phyloP scores from a whole-genome alignment of 2,329 filamentous ascomycete genomes.

The Xylariaceae sp. region DNA sequence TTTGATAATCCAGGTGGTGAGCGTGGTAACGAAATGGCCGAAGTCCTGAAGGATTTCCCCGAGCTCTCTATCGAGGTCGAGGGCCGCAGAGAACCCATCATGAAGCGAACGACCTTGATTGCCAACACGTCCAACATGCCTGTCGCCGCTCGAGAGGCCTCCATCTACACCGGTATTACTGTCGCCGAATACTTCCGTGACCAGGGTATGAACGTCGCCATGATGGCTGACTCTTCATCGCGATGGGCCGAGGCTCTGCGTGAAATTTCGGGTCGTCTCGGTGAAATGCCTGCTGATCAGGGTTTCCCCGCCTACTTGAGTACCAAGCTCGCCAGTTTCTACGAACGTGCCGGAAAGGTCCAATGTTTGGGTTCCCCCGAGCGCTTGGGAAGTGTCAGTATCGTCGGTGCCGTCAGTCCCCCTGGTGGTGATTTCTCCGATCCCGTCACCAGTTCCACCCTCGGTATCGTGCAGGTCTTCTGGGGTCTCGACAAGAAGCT shows the following conservation, averaged over 20 bases:
- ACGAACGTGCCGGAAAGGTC: slow-evolving; percentile 92
- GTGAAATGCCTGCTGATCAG: slow-evolving; percentile 99
- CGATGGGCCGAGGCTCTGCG: slow-evolving; percentile 98
- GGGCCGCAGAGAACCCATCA: slow-evolving; percentile 94
- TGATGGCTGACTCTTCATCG: slow-evolving; percentile 99
- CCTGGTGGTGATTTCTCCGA: slow-evolving; percentile 99
- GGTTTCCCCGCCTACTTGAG: slow-evolving; percentile 97
- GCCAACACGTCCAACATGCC: slow-evolving; percentile 99
- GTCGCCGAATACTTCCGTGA: slow-evolving; percentile 96
- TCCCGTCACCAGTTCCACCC: slow-evolving; percentile 87
- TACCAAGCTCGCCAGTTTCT: slow-evolving; percentile 97
- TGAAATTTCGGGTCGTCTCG: slow-evolving; percentile 96
- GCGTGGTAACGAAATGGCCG: slow-evolving; percentile 98
- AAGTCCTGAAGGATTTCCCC: slow-evolving; percentile 99
- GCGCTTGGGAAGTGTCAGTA: slow-evolving; percentile 87
- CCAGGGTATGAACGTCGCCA: slow-evolving; percentile 93
- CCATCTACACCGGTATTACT: slow-evolving; percentile 95
- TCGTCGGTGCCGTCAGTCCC: slow-evolving; percentile 94
- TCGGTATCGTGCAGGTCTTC: slow-evolving; percentile 98
- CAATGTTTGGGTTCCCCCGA: slow-evolving; percentile 82
- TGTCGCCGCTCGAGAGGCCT: slow-evolving; percentile 94
- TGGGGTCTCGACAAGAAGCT: slow-evolving; percentile 99
- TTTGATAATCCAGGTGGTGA: slow-evolving; percentile 51
- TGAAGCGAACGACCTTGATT: slow-evolving; percentile 98
- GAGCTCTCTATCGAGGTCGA: slow-evolving; percentile 94